Evolutionary conservation across 768 basidiomycete genomes (phyloP).

Genomic region (Leucosporidium yakuticum): DNA sequence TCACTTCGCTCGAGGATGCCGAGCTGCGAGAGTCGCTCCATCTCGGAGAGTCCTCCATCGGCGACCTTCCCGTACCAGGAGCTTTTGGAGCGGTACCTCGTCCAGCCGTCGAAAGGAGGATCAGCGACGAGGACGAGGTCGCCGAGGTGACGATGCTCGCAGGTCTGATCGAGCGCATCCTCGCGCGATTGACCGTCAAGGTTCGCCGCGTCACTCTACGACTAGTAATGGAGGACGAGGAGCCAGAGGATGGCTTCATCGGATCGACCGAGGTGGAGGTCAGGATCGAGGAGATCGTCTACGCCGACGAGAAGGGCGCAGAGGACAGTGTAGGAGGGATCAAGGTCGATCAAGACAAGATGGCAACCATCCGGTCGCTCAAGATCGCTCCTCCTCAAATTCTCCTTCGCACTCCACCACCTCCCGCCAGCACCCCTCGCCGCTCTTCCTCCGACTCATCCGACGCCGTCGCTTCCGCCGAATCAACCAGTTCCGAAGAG

Average conservation of each 20-base stretch:
- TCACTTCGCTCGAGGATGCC: constrained; percentile 65
- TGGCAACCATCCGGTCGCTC: not conserved
- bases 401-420: not conserved
- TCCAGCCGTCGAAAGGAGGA: not conserved
- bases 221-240: constrained; percentile 21
- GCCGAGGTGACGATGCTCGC: constrained; percentile 42
- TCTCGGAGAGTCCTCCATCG: constrained; percentile 47
- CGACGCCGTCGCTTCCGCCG: constrained; percentile 1
- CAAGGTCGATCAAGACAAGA: not conserved
- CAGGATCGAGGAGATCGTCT: constrained; percentile 9
- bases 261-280: constrained; percentile 8
- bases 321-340: not conserved
- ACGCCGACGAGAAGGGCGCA: constrained; percentile 7
- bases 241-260: not conserved
- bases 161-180: constrained; percentile 42
- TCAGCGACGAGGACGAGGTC: constrained; percentile 1
- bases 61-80: constrained; percentile 38
- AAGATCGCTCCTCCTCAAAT: not conserved
- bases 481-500: constrained; percentile 10
- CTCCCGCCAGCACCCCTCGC: not conserved
- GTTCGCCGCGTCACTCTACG: constrained; percentile 39
- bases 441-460: not conserved
- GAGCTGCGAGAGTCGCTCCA: constrained; percentile 65
- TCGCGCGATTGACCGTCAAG: constrained; percentile 42
- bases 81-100: constrained; percentile 9